Evolutionary conservation across 2,329 filamentous ascomycete species (phyloP), one percentile per base, ranked within the genome.

Genomic region (Monosporascus sp.): DNA sequence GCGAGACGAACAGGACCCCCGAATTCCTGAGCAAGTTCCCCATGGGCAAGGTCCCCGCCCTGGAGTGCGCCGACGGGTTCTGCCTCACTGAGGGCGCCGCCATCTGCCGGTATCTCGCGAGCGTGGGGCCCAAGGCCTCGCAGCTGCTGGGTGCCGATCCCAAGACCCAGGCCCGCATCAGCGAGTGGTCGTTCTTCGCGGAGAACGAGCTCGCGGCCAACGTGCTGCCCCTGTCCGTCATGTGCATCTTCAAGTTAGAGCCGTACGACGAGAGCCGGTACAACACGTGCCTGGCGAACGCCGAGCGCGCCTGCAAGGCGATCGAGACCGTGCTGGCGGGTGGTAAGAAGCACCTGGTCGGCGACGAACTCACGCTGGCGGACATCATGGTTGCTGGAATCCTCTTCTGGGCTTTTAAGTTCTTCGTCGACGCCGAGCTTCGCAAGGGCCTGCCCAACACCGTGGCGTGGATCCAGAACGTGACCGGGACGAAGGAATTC

Each of bases 1-100:
- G 66, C 51, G 63, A 68, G 47, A 71, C 70, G 54, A 80, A 78
- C 68, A 62, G 63, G 44, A 68, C 65, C n/a, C 66, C 72, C 3
- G 74, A 75, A 4, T 80, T 73, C 67, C 63, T 75, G 15, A 54
- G 72, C 65, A 79, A 80, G 58, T 80, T 79, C 65, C 75, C 77
- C 11, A 61, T 77, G 39, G 77, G 76, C 60, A 80, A 79, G 61
- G 72, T 80, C 8, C 78, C 78, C 9, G 71, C 70, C 42, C 72
- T 80, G 50, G 74, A 76, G 59, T 68, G 68, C 36, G 66, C 74
- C 20, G 74, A 79, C 57, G 77, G 77, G 46, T 72, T 77, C 61
- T 64, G 57, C 57, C 49, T 81, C 27, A 60, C 70, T 54, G 77
- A 80, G 57, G 69, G 70, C 37, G 68, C 70, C 37, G 77, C 77